Base-by-base conservation (phyloP, 441 rosid genomes). In the Sinapis alba region DNA sequence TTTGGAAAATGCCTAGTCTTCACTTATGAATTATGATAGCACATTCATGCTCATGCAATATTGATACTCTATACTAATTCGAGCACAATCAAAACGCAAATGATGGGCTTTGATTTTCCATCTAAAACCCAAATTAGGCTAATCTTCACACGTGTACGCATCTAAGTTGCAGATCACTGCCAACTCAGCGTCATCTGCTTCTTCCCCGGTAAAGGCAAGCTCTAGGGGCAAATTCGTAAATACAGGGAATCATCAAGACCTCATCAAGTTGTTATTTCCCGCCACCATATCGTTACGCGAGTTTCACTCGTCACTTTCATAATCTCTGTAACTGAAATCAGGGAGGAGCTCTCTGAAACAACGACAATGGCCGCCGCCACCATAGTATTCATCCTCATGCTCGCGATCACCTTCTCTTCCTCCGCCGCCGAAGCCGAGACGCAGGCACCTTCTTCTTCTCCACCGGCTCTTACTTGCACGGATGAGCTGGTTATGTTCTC, bases 401-500 rank as follows among this genome's bases (percentile, higher is more conserved):
- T 78, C 50, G 45, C 77, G 59, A 9, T 65, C 73, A 38, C 36
- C 12, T 63, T 36, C 64, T 13, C 27, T 0, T 77, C 64, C 65
- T 81, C 71, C 73, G 70, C 72, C 73, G 76, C 71, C 41, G 63
- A 34, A 1, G 71, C 32, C 15, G 82, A 32, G 1, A 62, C 81
- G 72, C 63, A 66, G 6, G 9, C 73, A 30, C 78, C 78, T 24
- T 56, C 60, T 30, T 81, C 82, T 45, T 81, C 82, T 13, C 79
- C 79, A 2, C 76, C 79, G 38, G 26, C 59, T 3, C 76, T 61
- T 1, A 79, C 82, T 4, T 94, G 97, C 79, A 72, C 81, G 65
- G 72, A 78, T 9, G 82, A 83, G 78, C 86, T 94, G 56, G 86
- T 90, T 53, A 84, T 85, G 59, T 82, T 94, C 75, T 90, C 97